Percentiles rank a stretch among this genome's conserved stretches.
Evolutionary conservation across 2,329 filamentous ascomycete species (phyloP).

Genomic region (Microdochium paspali): DNA sequence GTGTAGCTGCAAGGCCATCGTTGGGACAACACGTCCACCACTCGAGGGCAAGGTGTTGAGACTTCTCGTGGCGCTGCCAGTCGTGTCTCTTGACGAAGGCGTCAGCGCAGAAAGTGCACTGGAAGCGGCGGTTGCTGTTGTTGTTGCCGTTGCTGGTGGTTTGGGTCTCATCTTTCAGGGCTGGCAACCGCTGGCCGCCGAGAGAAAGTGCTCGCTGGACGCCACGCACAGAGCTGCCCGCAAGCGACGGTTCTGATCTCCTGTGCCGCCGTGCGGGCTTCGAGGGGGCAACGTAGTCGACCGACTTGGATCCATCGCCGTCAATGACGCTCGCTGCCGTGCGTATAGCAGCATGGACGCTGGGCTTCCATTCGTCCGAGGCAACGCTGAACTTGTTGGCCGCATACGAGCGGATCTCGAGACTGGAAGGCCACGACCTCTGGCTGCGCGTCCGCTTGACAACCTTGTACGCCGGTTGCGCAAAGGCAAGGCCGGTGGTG

Average conservation of each 20-base stretch:
- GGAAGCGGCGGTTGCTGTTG: constrained; percentile 11
- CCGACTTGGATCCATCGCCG: background rate
- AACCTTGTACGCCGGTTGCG: background rate
- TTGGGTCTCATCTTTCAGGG: background rate
- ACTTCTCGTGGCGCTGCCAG: constrained; percentile 40
- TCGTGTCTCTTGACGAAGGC: constrained; percentile 34
- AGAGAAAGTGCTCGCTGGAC: background rate
- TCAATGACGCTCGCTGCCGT: background rate
- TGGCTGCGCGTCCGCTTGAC: background rate
- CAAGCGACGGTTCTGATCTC: background rate
- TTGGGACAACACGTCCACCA: constrained; percentile 36
- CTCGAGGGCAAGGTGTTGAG: constrained; percentile 33
- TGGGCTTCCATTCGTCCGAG: background rate
- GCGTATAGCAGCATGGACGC: background rate
- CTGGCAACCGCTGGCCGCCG: background rate
- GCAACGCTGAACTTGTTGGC: background rate
- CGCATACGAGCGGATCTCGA: background rate
- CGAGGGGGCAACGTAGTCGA: background rate
- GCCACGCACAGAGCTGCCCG: background rate
- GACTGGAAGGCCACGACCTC: background rate
- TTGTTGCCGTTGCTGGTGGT: background rate
- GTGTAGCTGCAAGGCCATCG: constrained; percentile 8
- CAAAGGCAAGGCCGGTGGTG: background rate
- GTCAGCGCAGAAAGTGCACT: constrained; percentile 37
- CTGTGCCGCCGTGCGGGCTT: background rate